Percentiles rank a stretch among this genome's conserved stretches.
phyloP scores from a whole-genome alignment of 306 rosid species.

The Lablab purpureus region DNA sequence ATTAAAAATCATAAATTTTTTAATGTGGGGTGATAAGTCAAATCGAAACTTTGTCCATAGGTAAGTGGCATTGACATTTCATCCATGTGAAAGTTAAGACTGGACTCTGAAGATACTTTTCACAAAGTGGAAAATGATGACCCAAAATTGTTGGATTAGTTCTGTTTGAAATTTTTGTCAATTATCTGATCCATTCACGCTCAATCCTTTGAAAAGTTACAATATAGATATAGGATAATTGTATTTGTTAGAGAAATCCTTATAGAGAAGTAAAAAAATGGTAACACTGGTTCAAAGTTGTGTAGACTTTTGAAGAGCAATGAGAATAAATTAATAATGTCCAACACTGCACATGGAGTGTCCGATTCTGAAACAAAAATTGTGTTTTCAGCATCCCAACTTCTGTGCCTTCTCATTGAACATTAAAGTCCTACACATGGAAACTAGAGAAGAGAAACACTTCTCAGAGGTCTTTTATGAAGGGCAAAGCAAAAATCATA shows the following conservation, averaged over 20 bases:
- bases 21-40: conserved; percentile 15
- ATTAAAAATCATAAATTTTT: no score
- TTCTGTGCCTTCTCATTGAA: background rate
- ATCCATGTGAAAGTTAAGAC: background rate
- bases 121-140: background rate
- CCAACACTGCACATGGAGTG: conserved; percentile 25
- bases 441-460: background rate
- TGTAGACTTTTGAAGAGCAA: background rate
- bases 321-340: background rate
- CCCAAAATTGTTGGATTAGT: background rate
- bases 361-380: background rate
- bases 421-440: conserved; percentile 3
- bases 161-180: background rate
- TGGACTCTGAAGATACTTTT: conserved; percentile 7
- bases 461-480: background rate
- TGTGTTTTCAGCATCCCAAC: background rate
- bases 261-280: no score
- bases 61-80: conserved; percentile 31
- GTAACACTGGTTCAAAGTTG: background rate
- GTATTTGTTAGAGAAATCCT: background rate
- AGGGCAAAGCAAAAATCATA: background rate
- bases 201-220: background rate
- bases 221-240: background rate
- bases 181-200: background rate
- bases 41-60: background rate